Evolutionary conservation across 768 basidiomycete genomes (phyloP), one percentile per base, ranked within the genome.

Genomic region (Suillus subalutaceus): DNA sequence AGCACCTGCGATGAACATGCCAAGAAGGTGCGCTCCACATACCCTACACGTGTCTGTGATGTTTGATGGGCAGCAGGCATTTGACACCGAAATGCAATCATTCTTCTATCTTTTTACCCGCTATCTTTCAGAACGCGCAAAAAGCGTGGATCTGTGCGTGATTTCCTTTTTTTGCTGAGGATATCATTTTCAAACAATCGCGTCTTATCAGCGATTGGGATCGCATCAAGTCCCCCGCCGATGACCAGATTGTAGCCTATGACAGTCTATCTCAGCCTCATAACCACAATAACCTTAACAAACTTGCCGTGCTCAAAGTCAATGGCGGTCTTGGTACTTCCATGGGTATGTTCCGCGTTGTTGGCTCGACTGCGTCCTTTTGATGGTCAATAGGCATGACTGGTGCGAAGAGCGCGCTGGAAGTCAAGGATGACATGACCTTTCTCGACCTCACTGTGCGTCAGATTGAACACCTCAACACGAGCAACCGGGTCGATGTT

Each of bases 51-150:
- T 55, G n/a, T 66, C 56, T 41, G 66, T 50, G 66, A 60, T 67
- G 66, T 75, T 74, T 65, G 57, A 62, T 69, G 41, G 55, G 52
- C 65, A 53, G 30, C 76, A 91, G 89, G 83, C 84, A 9, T 93
- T 94, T 75, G 86, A 91, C 66, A 84, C 84, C 35, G 92, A 96
- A 81, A 93, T 95, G 93, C 86, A 90, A 72, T 85, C 88, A 58
- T 96, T 94, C 82, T 90, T 92, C 80, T 82, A 86, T 71, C 86
- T 96, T 64, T 92, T 92, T 79, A 91, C 87, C 74, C 88, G 93
- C 65, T 95, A 92, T 80, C 83, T 90, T 66, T 80, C 84, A 23
- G 90, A 92, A 74, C 86, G 86, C 67, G 87, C 89, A 52, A 84
- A 86, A 75, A 86, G 81, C 66, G 84, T 91, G 69, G 86, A 86